Evolutionary conservation across 768 basidiomycete genomes (phyloP).

Genomic region (Termitomyces sp.): DNA sequence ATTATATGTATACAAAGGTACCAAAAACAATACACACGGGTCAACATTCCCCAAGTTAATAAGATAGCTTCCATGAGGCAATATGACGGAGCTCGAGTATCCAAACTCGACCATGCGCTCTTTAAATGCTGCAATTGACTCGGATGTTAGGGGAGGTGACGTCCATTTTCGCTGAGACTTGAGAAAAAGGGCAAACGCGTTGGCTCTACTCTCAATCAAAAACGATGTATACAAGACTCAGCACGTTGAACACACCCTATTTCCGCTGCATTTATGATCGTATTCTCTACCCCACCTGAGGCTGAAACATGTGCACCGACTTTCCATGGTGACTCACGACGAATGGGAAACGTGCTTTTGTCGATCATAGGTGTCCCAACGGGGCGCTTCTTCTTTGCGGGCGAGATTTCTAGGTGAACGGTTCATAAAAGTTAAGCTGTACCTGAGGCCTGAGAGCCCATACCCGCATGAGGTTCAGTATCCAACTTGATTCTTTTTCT

Average conservation of each 20-base stretch:
- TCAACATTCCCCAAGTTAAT: slow-evolving; percentile 85
- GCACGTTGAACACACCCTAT: slow-evolving; percentile 50
- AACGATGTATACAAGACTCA: background rate
- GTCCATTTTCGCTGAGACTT: slow-evolving; percentile 86
- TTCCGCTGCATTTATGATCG: slow-evolving; percentile 63
- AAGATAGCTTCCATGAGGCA: slow-evolving; percentile 86
- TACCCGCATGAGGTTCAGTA: background rate
- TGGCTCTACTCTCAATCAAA: slow-evolving; percentile 48
- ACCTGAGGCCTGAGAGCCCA: background rate
- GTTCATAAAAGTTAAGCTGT: background rate
- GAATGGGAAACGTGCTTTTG: slow-evolving; percentile 23
- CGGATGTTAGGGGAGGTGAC: slow-evolving; percentile 52
- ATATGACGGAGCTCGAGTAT: slow-evolving; percentile 58
- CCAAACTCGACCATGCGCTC: slow-evolving; percentile 55
- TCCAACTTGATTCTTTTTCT: slow-evolving; percentile 13
- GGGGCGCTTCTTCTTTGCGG: slow-evolving; percentile 12
- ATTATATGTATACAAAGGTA: background rate
- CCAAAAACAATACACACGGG: slow-evolving; percentile 38
- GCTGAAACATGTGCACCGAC: slow-evolving; percentile 85
- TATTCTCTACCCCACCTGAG: slow-evolving; percentile 75
- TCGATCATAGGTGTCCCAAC: slow-evolving; percentile 14
- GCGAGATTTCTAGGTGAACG: background rate
- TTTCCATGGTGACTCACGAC: slow-evolving; percentile 49
- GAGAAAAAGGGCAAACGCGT: slow-evolving; percentile 78
- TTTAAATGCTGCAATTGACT: slow-evolving; percentile 58